phyloP scores from a whole-genome alignment of 352 stramenopile species.

The Lagenidium giganteum region DNA sequence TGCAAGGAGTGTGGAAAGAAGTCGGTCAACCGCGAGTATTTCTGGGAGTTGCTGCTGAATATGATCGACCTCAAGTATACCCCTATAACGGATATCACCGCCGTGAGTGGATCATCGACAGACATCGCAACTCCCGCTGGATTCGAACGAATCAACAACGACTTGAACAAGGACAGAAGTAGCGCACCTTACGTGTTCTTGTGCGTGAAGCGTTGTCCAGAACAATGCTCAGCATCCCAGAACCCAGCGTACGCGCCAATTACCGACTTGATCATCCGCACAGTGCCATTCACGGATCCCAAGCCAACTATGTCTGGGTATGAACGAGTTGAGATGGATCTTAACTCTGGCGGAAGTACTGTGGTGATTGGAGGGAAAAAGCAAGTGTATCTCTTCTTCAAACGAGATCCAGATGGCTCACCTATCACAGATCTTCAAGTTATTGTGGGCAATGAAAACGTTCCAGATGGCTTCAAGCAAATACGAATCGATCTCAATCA shows the following conservation, averaged over 20 bases:
- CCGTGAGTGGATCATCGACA: slow-evolving; percentile 65
- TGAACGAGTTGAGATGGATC: slow-evolving; percentile 74
- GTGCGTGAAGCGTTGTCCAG: slow-evolving; percentile 69
- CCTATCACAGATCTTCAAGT: slow-evolving; percentile 84
- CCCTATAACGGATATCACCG: slow-evolving; percentile 75
- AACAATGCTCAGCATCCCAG: too few species aligned
- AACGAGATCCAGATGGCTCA: slow-evolving; percentile 65
- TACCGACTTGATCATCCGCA: slow-evolving; percentile 78
- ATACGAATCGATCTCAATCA: slow-evolving; percentile 86
- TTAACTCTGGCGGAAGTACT: slow-evolving; percentile 62
- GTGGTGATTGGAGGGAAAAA: slow-evolving; percentile 59
- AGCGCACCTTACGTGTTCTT: slow-evolving; percentile 79
- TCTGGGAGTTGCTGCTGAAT: slow-evolving; percentile 86
- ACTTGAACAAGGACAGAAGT: slow-evolving; percentile 82
- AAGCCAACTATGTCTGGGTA: slow-evolving; percentile 68
- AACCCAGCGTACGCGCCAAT: too few species aligned
- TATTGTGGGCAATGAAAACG: slow-evolving; percentile 67
- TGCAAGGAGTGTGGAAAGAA: slow-evolving; percentile 82
- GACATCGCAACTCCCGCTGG: slow-evolving; percentile 58
- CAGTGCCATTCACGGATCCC: slow-evolving; percentile 40
- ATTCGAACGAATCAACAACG: slow-evolving; percentile 76
- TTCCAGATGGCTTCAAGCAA: slow-evolving; percentile 85
- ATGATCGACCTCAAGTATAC: slow-evolving; percentile 89
- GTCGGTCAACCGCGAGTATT: slow-evolving; percentile 83
- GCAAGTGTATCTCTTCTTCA: slow-evolving; percentile 82